phyloP scores from a whole-genome alignment of 1,284 basidiomycete genomes.

The Rhodotorula sp. region DNA sequence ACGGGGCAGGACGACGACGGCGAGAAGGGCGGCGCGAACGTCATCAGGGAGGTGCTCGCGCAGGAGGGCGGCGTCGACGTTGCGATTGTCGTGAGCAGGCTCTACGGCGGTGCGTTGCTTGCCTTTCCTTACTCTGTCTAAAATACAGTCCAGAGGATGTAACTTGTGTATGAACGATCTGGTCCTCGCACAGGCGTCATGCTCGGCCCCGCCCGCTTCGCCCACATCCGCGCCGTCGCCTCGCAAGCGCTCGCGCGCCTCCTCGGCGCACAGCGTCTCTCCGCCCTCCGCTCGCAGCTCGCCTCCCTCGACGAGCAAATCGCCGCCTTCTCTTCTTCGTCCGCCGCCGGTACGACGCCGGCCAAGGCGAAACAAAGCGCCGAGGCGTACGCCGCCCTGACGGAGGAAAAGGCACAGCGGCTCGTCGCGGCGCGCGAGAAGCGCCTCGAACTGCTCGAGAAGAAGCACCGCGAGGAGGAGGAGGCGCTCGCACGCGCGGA shows the following conservation, averaged over 20 bases:
- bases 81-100: slow-evolving; percentile 71
- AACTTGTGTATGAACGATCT: no score
- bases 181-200: slow-evolving; percentile 58
- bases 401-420: slow-evolving; percentile 16
- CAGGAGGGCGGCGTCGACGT: slow-evolving; percentile 62
- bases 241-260: slow-evolving; percentile 69
- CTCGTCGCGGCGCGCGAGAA: slow-evolving; percentile 27
- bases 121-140: not conserved
- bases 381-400: not conserved
- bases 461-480: slow-evolving; percentile 22
- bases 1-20: slow-evolving; percentile 68
- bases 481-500: slow-evolving; percentile 33
- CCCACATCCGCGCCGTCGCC: slow-evolving; percentile 73
- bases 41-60: slow-evolving; percentile 69
- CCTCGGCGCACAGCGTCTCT: slow-evolving; percentile 65
- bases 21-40: slow-evolving; percentile 66
- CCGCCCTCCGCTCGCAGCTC: slow-evolving; percentile 62
- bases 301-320: slow-evolving; percentile 64
- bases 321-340: slow-evolving; percentile 31
- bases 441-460: slow-evolving; percentile 17
- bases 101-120: slow-evolving; percentile 56
- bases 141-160: no score
- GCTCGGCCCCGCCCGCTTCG: slow-evolving; percentile 68
- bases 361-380: not conserved
- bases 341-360: not conserved